Evolutionary conservation across 2,329 filamentous ascomycete genomes (phyloP).

Genomic region (Cadophora malorum): DNA sequence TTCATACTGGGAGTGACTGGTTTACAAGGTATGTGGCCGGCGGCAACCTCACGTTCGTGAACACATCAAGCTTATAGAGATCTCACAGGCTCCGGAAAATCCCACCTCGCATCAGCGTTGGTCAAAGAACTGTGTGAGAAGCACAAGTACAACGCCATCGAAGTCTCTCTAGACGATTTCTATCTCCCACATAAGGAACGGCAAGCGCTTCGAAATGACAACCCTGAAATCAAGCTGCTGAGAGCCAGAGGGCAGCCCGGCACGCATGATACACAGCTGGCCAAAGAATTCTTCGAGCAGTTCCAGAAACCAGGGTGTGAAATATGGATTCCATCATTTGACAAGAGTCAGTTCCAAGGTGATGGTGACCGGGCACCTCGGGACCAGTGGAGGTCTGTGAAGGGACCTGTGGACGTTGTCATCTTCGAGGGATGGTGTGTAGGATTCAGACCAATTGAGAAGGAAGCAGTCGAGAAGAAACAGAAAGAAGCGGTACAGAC

Average conservation of each 20-base stretch:
- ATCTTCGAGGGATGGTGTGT: slow-evolving; percentile 24
- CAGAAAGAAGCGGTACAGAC: not conserved
- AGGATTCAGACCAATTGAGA: slow-evolving; percentile 6
- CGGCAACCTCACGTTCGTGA: not conserved
- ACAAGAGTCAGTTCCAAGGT: slow-evolving; percentile 18
- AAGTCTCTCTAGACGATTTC: slow-evolving; percentile 21
- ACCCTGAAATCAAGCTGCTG: slow-evolving; percentile 10
- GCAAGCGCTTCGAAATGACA: not conserved
- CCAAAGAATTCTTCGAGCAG: slow-evolving; percentile 2
- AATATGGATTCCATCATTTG: slow-evolving; percentile 11
- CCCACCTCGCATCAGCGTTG: slow-evolving; percentile 11
- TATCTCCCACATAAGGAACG: slow-evolving; percentile 11
- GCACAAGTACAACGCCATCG: slow-evolving; percentile 14
- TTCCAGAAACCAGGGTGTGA: not conserved
- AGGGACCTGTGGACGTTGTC: slow-evolving; percentile 1
- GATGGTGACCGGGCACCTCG: slow-evolving; percentile 13
- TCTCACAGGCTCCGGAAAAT: slow-evolving; percentile 5
- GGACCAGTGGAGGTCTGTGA: not conserved
- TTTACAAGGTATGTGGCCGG: not conserved
- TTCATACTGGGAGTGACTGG: slow-evolving; percentile 18
- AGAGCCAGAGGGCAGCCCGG: slow-evolving; percentile 18
- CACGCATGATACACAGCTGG: slow-evolving; percentile 12
- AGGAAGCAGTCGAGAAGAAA: not conserved
- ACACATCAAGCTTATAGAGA: not conserved
- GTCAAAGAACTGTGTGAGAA: not conserved